These are phyloP conservation scores for Scolecobasidium constrictum DNA, from an alignment of 2,329 filamentous ascomycete genomes.

Conservation along the genomic window DNA sequence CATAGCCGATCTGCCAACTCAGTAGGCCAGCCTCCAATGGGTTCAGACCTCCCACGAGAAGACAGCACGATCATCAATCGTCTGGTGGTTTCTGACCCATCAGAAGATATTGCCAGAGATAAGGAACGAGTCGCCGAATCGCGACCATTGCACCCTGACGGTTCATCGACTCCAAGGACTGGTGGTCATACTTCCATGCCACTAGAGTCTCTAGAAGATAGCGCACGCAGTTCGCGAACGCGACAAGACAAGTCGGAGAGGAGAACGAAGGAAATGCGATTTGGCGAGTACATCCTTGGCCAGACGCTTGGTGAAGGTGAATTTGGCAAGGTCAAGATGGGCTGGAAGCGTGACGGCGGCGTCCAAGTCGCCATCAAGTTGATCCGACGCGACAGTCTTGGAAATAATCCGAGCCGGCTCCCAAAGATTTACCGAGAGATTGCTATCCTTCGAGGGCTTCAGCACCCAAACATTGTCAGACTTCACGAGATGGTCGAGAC, in stretches of 20 bases:
- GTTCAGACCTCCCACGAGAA: slow-evolving; percentile 50
- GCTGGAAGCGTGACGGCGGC: slow-evolving; percentile 92
- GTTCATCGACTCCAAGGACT: slow-evolving; percentile 34
- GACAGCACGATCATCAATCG: slow-evolving; percentile 70
- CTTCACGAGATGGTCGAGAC: slow-evolving; percentile 98
- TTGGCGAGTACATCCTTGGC: slow-evolving; percentile 90
- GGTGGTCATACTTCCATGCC: slow-evolving; percentile 38
- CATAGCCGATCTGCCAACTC: slow-evolving; percentile 9
- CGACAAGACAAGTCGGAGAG: slow-evolving; percentile 41
- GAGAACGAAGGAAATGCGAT: slow-evolving; percentile 64
- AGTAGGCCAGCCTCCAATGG: slow-evolving; percentile 9
- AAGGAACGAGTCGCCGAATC: slow-evolving; percentile 57
- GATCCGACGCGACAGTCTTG: slow-evolving; percentile 83
- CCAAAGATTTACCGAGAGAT: slow-evolving; percentile 98
- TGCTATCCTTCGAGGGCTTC: slow-evolving; percentile 72
- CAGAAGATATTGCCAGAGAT: slow-evolving; percentile 62
- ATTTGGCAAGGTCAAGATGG: slow-evolving; percentile 97
- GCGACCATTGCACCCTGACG: slow-evolving; percentile 27
- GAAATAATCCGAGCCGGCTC: slow-evolving; percentile 75
- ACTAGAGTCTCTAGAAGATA: slow-evolving; percentile 1
- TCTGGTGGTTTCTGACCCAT: slow-evolving; percentile 64
- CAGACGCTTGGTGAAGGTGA: slow-evolving; percentile 96
- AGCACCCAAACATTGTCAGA: slow-evolving; percentile 93
- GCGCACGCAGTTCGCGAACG: slow-evolving; percentile 29
- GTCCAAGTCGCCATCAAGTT: slow-evolving; percentile 95